A percentile compares a stretch with the other conserved stretches of the same genome.
phyloP scores from a whole-genome alignment of 116 monocot species.

The Zostera marina region DNA sequence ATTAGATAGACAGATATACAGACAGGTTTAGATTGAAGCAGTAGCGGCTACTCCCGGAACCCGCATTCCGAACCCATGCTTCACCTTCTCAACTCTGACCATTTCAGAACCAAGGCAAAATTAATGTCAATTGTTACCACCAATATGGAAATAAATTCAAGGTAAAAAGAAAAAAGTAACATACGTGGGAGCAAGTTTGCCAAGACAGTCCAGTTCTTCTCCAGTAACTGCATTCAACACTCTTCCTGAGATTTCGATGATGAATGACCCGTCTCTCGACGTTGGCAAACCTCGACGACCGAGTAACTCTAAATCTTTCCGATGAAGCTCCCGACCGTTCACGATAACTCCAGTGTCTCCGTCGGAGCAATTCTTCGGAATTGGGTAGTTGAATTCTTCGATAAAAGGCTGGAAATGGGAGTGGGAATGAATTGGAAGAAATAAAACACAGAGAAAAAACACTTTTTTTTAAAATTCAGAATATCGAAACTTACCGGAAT shows the following conservation, averaged over 20 bases:
- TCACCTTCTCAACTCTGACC: constrained; percentile 55
- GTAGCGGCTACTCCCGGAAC: constrained; percentile 5
- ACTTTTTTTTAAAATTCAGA: neutral
- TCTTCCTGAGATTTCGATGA: constrained; percentile 59
- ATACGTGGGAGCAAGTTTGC: constrained; percentile 86
- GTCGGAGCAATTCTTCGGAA: constrained; percentile 53
- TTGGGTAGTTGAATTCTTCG: constrained; percentile 69
- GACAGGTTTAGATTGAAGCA: neutral
- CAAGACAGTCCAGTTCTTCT: constrained; percentile 72
- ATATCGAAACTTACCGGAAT: constrained; percentile 90
- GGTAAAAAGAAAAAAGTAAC: constrained; percentile 3
- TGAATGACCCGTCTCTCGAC: constrained; percentile 27
- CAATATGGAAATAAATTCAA: neutral
- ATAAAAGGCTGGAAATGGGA: constrained; percentile 46
- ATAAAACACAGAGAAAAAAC: neutral
- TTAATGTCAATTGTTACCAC: too few species aligned
- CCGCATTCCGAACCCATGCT: constrained; percentile 59
- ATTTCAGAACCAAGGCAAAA: neutral
- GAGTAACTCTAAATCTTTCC: constrained; percentile 63
- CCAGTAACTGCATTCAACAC: constrained; percentile 62
- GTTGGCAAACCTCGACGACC: constrained; percentile 43
- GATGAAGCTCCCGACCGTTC: constrained; percentile 82
- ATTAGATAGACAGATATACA: neutral
- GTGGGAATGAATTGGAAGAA: neutral
- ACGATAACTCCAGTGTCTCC: constrained; percentile 59